Base-by-base conservation (phyloP, 208 protist species). In the Acanthamoeba lenticulata region DNA sequence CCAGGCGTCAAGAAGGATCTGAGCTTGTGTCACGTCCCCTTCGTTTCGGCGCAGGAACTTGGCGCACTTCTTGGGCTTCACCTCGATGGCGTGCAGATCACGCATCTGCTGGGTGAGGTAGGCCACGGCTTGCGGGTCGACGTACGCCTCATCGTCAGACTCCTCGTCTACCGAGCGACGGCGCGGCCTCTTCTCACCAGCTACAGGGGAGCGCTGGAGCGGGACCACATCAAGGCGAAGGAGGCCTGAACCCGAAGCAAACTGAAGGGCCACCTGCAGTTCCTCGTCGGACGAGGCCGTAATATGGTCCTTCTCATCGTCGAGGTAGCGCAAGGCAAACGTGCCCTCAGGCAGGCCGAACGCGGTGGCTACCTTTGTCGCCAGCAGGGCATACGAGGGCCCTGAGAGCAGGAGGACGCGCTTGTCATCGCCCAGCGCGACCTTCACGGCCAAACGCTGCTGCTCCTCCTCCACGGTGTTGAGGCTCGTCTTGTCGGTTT, bases 211-310 rank as follows among this genome's bases (percentile, higher is more conserved):
- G 5, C 27, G 5, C 36, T 29, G 74, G 27, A 21, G 74, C 24
- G 1, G 24, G 24, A n/a, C 29, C 24, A 55, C 74, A 9, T 55
- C 5, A 19, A 85, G 42, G n/a, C 42, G 74, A 15, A 85, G 74
- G 24, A 74, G 17, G 9, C 74, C 74, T 19, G 38, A 45, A 0
- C 32, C 7, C 9, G n/a, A 36, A 0, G 36, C 74, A 42, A n/a
- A 55, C 40, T 36, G 29, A 21, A 92, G 24, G 47, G 86, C 86
- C 27, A 49, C 11, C 15, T 74, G 86, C 3, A 92, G 45, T 36
- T 92, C 86, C 45, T 92, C 86, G 62, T 92, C 86, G 6, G 86
- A 74, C 2, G 86, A 92, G 47, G 38, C 42, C 55, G 86, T 92
- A 55, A 92, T 34, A 38, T 42, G 55, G 86, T 92, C 86, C 36